phyloP scores from a whole-genome alignment of 2,329 filamentous ascomycete genomes.

The Acephala macrosclerotiorum region DNA sequence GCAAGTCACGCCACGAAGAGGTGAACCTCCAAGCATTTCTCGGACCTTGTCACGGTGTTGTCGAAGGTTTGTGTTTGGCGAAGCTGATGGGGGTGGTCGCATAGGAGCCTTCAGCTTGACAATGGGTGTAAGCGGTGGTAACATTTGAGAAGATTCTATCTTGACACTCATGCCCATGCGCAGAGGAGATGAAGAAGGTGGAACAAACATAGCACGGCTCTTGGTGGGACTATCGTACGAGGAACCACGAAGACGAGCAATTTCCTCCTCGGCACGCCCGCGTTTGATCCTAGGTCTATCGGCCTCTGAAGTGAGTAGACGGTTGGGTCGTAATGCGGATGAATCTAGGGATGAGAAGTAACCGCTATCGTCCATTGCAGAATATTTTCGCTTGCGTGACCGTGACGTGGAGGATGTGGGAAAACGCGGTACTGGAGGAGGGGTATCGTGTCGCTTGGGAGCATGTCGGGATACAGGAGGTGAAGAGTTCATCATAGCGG shows the following conservation, averaged over 20 bases:
- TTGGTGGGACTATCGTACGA: slow-evolving; percentile 93
- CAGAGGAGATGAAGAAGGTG: slow-evolving; percentile 76
- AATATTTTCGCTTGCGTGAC: slow-evolving; percentile 78
- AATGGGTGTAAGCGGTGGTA: slow-evolving; percentile 82
- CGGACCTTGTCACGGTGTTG: slow-evolving; percentile 86
- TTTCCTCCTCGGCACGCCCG: slow-evolving; percentile 93
- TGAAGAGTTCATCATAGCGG: slow-evolving; percentile 83
- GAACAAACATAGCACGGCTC: slow-evolving; percentile 55
- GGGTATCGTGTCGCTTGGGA: slow-evolving; percentile 71
- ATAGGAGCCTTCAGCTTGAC: slow-evolving; percentile 77
- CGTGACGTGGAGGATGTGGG: slow-evolving; percentile 67
- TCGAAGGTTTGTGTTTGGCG: slow-evolving; percentile 89
- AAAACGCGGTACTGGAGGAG: slow-evolving; percentile 72
- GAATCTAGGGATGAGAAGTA: slow-evolving; percentile 98
- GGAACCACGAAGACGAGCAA: slow-evolving; percentile 89
- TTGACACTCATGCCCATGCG: slow-evolving; percentile 52
- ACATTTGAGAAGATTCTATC: slow-evolving; percentile 64
- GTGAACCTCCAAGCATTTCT: slow-evolving; percentile 78
- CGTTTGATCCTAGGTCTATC: slow-evolving; percentile 84
- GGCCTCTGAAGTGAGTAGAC: slow-evolving; percentile 78
- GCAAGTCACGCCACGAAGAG: slow-evolving; percentile 62
- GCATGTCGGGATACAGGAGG: slow-evolving; percentile 75
- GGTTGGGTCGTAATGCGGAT: slow-evolving; percentile 78
- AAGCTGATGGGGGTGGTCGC: slow-evolving; percentile 74
- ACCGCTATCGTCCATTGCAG: slow-evolving; percentile 88